phyloP scores from a whole-genome alignment of 192 early-diverging fungal genomes.

The Backusella luteola region DNA sequence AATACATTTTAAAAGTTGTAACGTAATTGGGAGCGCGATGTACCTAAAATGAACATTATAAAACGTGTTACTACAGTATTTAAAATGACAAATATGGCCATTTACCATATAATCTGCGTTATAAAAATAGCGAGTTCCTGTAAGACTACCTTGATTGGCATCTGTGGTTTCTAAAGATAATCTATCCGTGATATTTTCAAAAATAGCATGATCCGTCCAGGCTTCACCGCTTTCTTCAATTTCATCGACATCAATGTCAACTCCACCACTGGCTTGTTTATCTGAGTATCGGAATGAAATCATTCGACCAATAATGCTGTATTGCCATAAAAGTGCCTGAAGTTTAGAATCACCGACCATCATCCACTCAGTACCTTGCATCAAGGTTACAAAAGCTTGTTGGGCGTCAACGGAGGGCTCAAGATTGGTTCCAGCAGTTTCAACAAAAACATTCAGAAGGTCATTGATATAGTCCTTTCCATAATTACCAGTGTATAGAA shows the following conservation, averaged over 20 bases:
- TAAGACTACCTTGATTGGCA: slow-evolving; percentile 16
- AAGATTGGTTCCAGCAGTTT: slow-evolving; percentile 15
- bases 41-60: slow-evolving; percentile 4
- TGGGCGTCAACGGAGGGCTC: background rate
- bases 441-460: slow-evolving; percentile 13
- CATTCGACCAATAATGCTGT: slow-evolving; percentile 28
- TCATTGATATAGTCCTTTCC: slow-evolving; percentile 28
- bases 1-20: slow-evolving; percentile 34
- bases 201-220: slow-evolving; percentile 12
- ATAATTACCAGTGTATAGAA: slow-evolving; percentile 29
- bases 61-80: background rate
- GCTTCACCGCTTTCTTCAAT: slow-evolving; percentile 9
- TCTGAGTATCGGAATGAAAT: slow-evolving; percentile 3
- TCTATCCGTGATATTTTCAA: slow-evolving; percentile 14
- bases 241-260: slow-evolving; percentile 12
- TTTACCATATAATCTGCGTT: slow-evolving; percentile 21
- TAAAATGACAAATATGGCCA: background rate
- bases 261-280: background rate
- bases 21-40: slow-evolving; percentile 20
- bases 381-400: slow-evolving; percentile 7
- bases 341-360: slow-evolving; percentile 18
- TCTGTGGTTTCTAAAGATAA: background rate
- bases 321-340: slow-evolving; percentile 16
- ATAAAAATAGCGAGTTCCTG: slow-evolving; percentile 16
- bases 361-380: slow-evolving; percentile 33